These are phyloP conservation scores for Trifolium repens DNA, from an alignment of 306 rosid genomes.

Conservation along the genomic window DNA sequence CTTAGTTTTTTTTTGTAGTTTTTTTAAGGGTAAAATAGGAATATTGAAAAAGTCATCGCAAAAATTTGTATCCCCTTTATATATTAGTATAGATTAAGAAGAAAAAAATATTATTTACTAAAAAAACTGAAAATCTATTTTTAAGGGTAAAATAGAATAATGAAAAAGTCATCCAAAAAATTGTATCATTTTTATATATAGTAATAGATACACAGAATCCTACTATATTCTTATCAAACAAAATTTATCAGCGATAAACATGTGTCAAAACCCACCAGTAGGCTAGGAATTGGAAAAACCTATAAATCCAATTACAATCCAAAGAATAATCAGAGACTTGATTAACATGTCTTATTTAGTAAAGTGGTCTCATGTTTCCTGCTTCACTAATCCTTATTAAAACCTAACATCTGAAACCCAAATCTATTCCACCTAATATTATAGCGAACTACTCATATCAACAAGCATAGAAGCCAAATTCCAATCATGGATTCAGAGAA, in stretches of 20 bases:
- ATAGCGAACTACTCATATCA: neutral
- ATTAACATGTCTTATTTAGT: neutral
- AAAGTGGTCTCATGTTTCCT: neutral
- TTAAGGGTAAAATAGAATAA: too few species aligned
- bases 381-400: neutral
- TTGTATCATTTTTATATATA: too few species aligned
- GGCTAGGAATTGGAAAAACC: neutral
- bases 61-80: too few species aligned
- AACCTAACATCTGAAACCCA: conserved; percentile 10
- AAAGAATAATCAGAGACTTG: neutral
- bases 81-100: too few species aligned
- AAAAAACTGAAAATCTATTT: too few species aligned
- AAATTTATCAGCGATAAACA: neutral
- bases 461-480: conserved; percentile 5
- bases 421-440: neutral
- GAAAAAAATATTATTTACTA: too few species aligned
- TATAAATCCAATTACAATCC: neutral
- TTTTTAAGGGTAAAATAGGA: too few species aligned
- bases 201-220: conserved; percentile 2
- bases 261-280: too few species aligned
- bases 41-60: too few species aligned
- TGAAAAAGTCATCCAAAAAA: too few species aligned
- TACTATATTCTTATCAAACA: conserved; percentile 5
- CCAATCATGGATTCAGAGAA: neutral
- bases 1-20: too few species aligned